Base-by-base conservation (phyloP, 75 land plant species). In the Cunninghamia lanceolata region DNA sequence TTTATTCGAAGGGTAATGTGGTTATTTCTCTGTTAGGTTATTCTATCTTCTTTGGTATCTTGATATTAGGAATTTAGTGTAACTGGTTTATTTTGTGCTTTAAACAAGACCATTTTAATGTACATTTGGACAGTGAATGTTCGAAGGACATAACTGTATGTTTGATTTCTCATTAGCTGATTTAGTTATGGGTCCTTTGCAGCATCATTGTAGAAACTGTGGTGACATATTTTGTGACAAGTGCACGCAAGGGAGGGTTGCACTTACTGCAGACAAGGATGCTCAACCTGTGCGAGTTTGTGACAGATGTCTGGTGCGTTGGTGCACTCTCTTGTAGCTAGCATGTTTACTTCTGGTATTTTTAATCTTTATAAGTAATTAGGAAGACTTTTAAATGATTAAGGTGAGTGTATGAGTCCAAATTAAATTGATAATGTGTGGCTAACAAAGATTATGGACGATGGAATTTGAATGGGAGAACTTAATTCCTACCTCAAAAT, bases 151-250 rank as follows among this genome's bases (percentile, higher is more conserved):
- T 10, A 53, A 83, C 5, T 34, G 39, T 50, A 52, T 21, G 52
- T 53, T 15, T 80, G 34, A 47, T 36, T 52, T 52, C 21, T 46
- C 45, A 84, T 75, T 42, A 39, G 43, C 85, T 75, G 19, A 75
- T 30, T 81, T 9, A 43, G 9, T 63, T 82, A 50, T 38, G 63
- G 28, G 14, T 77, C 42, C 19, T 25, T 82, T 77, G 86, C 94
- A 98, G 99, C 99, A 98, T 88, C 99, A 98, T 86, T 98, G 99
- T 84, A 93, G 99, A 87, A 98, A 98, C 84, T 98, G 99, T 86
- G 99, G 99, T 35, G 99, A 98, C 86, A 91, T 98, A 34, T 98
- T 95, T 88, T 98, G 99, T 92, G 97, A 96, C 92, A 96, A 95
- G 86, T 98, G 99, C 70, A 96, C 97, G 15, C 92, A 92, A 39